These are phyloP conservation scores for Tetrahymena elliotti DNA, from an alignment of 73 alveolate genomes.

Conservation along the genomic window DNA sequence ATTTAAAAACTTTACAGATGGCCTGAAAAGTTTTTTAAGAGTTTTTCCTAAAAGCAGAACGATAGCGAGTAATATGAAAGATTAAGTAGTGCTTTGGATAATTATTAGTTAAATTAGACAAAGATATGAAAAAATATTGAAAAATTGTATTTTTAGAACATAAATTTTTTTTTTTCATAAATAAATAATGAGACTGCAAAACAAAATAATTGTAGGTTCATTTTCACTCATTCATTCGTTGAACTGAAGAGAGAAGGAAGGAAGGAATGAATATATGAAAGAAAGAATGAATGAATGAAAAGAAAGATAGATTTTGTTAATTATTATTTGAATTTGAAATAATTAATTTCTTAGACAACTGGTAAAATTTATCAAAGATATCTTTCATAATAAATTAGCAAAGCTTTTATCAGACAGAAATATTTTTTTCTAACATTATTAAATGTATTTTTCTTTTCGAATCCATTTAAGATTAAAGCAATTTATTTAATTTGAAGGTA, in stretches of 20 bases:
- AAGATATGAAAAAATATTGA: too few relatives aligned
- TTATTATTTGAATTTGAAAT: not conserved
- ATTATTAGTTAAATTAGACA: not conserved
- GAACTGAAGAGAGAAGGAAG: not conserved
- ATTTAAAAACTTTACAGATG: not conserved
- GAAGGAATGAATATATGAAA: not conserved
- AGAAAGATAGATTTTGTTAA: too few relatives aligned
- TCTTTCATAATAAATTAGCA: not conserved
- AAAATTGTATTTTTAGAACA: not conserved
- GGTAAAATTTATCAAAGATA: not conserved
- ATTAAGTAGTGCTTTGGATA: not conserved
- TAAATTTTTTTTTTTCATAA: too few relatives aligned
- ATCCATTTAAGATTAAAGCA: not conserved
- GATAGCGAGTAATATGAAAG: not conserved
- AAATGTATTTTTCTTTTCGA: not conserved
- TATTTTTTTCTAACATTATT: not conserved
- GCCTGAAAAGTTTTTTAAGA: not conserved
- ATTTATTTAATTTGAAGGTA: not conserved
- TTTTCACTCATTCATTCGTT: too few relatives aligned
- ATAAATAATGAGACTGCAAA: not conserved
- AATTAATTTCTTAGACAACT: not conserved
- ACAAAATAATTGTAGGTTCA: not conserved
- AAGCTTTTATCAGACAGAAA: not conserved
- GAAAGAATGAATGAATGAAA: too few relatives aligned
- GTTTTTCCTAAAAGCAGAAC: not conserved